phyloP scores from a whole-genome alignment of 768 basidiomycete genomes.

The Tricholoma sp. region DNA sequence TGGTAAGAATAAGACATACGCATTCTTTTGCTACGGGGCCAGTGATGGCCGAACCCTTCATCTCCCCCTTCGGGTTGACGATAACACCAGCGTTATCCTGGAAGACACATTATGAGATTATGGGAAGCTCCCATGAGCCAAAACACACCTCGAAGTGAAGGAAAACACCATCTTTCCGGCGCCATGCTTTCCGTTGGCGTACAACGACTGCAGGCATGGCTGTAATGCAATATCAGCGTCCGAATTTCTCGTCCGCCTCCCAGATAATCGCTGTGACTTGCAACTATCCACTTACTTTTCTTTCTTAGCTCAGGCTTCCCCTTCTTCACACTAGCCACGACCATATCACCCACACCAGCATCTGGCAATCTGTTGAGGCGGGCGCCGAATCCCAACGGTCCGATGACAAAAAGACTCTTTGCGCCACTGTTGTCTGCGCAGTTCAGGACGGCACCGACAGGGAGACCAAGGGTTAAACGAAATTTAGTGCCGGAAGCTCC shows the following conservation, averaged over 20 bases:
- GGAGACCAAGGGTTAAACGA: conserved; percentile 91
- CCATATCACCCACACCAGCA: conserved; percentile 93
- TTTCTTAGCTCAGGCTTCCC: conserved; percentile 99
- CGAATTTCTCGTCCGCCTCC: neutral
- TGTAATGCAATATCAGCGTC: conserved; percentile 27
- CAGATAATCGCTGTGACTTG: neutral
- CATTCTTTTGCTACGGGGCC: conserved; percentile 99
- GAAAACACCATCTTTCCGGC: conserved; percentile 96
- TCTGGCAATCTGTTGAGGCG: conserved; percentile 97
- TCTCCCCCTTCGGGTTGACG: conserved; percentile 98
- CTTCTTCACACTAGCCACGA: conserved; percentile 97
- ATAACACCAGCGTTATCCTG: conserved; percentile 96
- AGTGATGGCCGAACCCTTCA: conserved; percentile 98
- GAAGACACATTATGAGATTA: neutral
- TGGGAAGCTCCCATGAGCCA: neutral
- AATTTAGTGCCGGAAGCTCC: conserved; percentile 92
- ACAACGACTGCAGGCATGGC: conserved; percentile 97
- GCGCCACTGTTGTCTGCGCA: conserved; percentile 99
- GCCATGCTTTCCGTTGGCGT: conserved; percentile 98
- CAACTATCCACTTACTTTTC: conserved; percentile 70
- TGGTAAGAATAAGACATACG: conserved; percentile 44
- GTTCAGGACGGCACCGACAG: conserved; percentile 91
- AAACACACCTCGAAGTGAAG: conserved; percentile 87
- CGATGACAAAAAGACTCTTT: conserved; percentile 92
- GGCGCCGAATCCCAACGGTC: conserved; percentile 93